Conservation (phyloP, 2,329 filamentous ascomycete species). For the Cytospora leucostoma region DNA sequence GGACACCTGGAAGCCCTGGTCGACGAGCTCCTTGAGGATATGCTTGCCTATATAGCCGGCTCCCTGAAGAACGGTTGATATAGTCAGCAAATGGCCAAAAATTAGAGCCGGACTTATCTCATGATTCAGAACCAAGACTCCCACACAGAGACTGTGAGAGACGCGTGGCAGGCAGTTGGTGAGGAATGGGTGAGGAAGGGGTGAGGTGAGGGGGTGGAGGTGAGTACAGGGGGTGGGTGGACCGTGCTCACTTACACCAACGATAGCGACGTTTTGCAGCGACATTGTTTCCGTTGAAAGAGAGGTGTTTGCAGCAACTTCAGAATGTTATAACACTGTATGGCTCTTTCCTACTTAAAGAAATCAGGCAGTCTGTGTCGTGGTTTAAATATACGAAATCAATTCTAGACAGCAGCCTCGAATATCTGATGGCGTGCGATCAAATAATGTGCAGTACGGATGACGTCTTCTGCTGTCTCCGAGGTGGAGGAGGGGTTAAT, state of each 20-base stretch:
- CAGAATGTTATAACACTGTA: neutral
- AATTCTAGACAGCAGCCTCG: neutral
- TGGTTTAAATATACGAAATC: neutral
- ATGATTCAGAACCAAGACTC: neutral
- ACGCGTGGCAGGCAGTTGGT: no score
- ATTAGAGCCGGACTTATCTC: no score
- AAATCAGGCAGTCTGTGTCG: neutral
- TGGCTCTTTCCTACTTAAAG: neutral
- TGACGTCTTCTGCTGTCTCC: constrained; percentile 4
- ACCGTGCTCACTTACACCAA: constrained; percentile 37
- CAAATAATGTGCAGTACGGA: neutral
- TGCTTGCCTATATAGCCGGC: constrained; percentile 38
- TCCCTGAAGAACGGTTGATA: constrained; percentile 31
- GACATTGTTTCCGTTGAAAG: constrained; percentile 13
- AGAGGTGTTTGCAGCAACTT: neutral
- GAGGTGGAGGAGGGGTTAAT: constrained; percentile 10
- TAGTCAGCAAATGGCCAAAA: neutral
- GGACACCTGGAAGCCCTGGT: constrained; percentile 50
- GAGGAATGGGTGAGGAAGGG: neutral
- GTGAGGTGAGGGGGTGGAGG: neutral
- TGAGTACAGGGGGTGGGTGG: neutral
- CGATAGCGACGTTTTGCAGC: constrained; percentile 38
- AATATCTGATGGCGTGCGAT: neutral
- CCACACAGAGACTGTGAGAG: neutral
- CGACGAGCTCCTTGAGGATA: constrained; percentile 37